Evolutionary conservation across 1,284 basidiomycete genomes (phyloP).

Genomic region (Tylopilus orsonianus): DNA sequence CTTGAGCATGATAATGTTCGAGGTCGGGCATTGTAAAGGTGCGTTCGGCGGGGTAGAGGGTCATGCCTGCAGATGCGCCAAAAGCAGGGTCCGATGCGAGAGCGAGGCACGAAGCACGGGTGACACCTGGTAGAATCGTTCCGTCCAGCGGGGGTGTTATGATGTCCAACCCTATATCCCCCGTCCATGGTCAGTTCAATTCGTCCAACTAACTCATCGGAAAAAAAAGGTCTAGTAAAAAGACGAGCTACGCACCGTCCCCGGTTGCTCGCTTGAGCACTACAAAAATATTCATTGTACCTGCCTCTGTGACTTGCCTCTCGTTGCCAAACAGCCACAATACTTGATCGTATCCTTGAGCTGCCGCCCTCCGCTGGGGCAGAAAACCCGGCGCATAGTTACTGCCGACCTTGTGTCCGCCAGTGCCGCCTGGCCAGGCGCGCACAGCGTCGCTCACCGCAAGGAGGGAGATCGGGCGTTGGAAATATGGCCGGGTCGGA

Average conservation of each 20-base stretch:
- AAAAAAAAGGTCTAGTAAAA: too few relatives aligned
- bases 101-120: constrained; percentile 68
- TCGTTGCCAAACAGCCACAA: constrained; percentile 50
- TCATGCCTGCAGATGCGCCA: constrained; percentile 15
- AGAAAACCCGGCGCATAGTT: constrained; percentile 75
- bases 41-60: constrained; percentile 58
- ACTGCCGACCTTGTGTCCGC: constrained; percentile 61
- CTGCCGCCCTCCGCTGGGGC: constrained; percentile 61
- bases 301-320: constrained; percentile 44
- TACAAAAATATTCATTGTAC: constrained; percentile 68
- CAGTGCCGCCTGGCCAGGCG: constrained; percentile 82
- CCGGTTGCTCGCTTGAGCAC: constrained; percentile 48
- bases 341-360: constrained; percentile 71
- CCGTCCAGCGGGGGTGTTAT: constrained; percentile 78
- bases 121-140: constrained; percentile 73
- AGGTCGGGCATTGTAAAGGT: constrained; percentile 66
- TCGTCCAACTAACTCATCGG: too few relatives aligned
- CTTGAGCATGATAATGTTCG: constrained; percentile 43
- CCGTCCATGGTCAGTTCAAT: not conserved
- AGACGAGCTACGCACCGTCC: constrained; percentile 24
- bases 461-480: constrained; percentile 68
- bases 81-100: constrained; percentile 46
- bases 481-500: constrained; percentile 74
- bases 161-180: constrained; percentile 49
- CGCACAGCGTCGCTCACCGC: constrained; percentile 70